Evolutionary conservation across 1,284 basidiomycete genomes (phyloP).

Genomic region (Ganoderma lucidum): DNA sequence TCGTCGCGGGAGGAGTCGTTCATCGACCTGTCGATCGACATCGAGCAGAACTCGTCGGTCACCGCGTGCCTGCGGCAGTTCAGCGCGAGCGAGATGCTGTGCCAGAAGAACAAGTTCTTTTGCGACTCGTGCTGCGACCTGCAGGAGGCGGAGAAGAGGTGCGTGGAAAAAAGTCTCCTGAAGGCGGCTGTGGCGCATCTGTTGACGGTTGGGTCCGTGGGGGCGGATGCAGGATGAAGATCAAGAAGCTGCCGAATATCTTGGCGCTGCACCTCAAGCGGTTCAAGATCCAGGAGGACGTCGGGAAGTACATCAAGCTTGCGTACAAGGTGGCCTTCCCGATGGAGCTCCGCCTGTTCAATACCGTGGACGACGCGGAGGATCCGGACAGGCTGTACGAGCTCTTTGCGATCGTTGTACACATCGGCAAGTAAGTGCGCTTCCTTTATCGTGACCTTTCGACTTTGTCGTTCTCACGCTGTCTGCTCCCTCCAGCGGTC

Average conservation of each 20-base stretch:
- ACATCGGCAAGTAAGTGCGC: conserved; percentile 90
- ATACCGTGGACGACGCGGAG: conserved; percentile 93
- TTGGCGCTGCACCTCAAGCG: conserved; percentile 93
- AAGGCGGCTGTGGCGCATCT: too few relatives aligned
- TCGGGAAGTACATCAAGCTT: conserved; percentile 97
- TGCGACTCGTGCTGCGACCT: conserved; percentile 97
- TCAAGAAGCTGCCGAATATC: conserved; percentile 68
- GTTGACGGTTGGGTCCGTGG: background rate
- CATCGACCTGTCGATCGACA: conserved; percentile 97
- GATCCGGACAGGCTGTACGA: conserved; percentile 92
- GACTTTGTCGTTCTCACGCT: conserved; percentile 13
- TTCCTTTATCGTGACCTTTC: background rate
- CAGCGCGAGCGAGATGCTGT: conserved; percentile 97
- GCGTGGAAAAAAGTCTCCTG: conserved; percentile 33
- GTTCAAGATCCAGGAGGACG: conserved; percentile 87
- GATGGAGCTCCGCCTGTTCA: conserved; percentile 92
- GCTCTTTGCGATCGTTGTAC: conserved; percentile 95
- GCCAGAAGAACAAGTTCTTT: conserved; percentile 98
- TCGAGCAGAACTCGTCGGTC: conserved; percentile 96
- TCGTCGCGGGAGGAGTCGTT: conserved; percentile 97
- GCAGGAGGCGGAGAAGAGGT: conserved; percentile 98
- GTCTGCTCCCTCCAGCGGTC: conserved; percentile 67
- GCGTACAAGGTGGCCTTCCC: conserved; percentile 97
- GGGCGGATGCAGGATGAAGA: conserved; percentile 56
- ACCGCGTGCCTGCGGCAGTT: conserved; percentile 96